phyloP scores from a whole-genome alignment of 2,329 filamentous ascomycete genomes.

The Trichoderma harzianum region DNA sequence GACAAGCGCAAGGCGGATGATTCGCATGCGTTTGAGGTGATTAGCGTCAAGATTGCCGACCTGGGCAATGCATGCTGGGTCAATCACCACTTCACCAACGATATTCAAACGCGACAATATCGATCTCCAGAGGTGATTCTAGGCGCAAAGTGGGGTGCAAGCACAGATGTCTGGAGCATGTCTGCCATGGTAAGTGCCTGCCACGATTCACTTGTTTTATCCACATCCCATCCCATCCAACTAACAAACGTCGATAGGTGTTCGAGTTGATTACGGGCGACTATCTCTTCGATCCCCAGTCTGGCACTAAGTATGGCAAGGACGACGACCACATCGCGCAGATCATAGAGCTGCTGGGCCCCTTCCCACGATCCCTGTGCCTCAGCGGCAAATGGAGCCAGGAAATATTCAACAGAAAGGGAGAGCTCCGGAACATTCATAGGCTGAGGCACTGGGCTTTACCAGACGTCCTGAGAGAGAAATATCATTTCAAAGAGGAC shows the following conservation, averaged over 20 bases:
- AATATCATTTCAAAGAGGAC: constrained; percentile 88
- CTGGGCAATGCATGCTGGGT: constrained; percentile 98
- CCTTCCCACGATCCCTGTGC: constrained; percentile 89
- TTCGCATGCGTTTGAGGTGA: constrained; percentile 62
- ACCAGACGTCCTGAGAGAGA: constrained; percentile 87
- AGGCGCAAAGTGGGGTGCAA: constrained; percentile 97
- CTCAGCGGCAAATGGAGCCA: constrained; percentile 95
- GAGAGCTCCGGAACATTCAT: constrained; percentile 96
- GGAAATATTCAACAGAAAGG: constrained; percentile 97
- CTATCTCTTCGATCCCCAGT: constrained; percentile 97
- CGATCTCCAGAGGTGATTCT: constrained; percentile 95
- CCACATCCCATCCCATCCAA: neutral
- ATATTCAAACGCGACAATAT: constrained; percentile 97
- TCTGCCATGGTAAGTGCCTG: constrained; percentile 78
- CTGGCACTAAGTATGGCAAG: constrained; percentile 97
- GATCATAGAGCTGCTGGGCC: constrained; percentile 93
- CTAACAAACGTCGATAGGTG: constrained; percentile 53
- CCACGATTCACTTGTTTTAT: neutral
- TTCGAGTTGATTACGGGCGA: constrained; percentile 98
- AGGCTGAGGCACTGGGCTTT: constrained; percentile 93
- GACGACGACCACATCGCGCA: constrained; percentile 99
- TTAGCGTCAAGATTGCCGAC: constrained; percentile 98
- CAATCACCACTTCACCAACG: constrained; percentile 97
- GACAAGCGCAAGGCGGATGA: constrained; percentile 65
- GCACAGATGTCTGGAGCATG: constrained; percentile 99